Base-by-base conservation (phyloP, 2,329 filamentous ascomycete species). In the Myriosclerotinia curreyana region DNA sequence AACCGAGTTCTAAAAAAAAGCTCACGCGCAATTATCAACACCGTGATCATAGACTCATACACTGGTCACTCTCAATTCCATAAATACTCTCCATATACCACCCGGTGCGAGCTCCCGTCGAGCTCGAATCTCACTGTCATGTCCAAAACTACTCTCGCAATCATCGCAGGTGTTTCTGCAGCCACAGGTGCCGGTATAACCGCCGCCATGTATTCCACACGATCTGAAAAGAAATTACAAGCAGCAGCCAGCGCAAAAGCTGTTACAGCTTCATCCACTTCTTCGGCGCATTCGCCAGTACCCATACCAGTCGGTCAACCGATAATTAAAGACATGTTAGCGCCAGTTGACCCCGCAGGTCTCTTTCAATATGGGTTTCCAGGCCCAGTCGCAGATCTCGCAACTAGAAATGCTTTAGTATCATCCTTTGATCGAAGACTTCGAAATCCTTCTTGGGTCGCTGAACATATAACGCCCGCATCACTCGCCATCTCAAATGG, bases 361-460 rank as follows among this genome's bases (percentile, higher is more conserved):
- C 83, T 94, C 70, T 90, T 92, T 77, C 84, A 92, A 71, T 94
- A 94, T 75, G 90, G 95, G 72, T 97, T 98, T 78, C 94, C 95
- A 0, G 95, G 95, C 65, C 95, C 95, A 40, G 80, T 96, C 48
- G 83, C 88, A 72, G 95, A 99, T 77, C 82, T 96, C 51, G 88
- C 92, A 63, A 83, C 83, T 63, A 88, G 92, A 46, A 80, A 86
- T 34, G 90, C 91, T 42, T 84, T 98, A 62, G 84, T 93, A 69
- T 96, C 93, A 40, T 88, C 90, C 71, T 99, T 89, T 83, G 94
- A 99, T 79, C 91, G 95, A 36, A 88, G 91, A 67, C 89, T 87
- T 51, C 87, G 93, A 74, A 99, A 99, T 78, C 95, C 95, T 38
- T 84, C 90, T 76, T 99, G 94, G 94, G 95, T 93, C 11, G 88